These are phyloP conservation scores for Colletotrichum lini DNA, from an alignment of 2,329 filamentous ascomycete genomes.

Conservation along the genomic window DNA sequence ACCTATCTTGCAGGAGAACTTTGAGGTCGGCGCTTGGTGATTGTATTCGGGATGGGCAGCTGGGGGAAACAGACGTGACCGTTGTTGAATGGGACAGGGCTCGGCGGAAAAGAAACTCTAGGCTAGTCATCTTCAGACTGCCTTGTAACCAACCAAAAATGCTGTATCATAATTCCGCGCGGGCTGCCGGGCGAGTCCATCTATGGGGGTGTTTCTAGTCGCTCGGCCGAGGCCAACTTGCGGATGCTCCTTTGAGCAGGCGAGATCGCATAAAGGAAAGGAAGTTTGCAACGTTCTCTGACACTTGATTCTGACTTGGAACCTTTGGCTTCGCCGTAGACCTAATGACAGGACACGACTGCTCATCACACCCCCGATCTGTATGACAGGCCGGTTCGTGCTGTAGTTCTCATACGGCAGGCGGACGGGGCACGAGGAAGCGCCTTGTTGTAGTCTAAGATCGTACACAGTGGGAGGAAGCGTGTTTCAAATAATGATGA, in stretches of 20 bases:
- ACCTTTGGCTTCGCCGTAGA: no score
- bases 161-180: slow-evolving; percentile 38
- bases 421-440: no score
- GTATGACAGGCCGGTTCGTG: no score
- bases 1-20: slow-evolving; percentile 81
- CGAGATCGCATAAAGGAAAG: slow-evolving; percentile 1
- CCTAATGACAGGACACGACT: neutral
- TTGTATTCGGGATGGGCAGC: slow-evolving; percentile 17
- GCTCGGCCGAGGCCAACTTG: slow-evolving; percentile 5
- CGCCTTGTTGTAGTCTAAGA: no score
- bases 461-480: no score
- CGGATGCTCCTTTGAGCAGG: slow-evolving; percentile 4
- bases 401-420: no score
- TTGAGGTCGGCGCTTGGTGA: slow-evolving; percentile 92
- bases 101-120: slow-evolving; percentile 23
- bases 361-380: no score
- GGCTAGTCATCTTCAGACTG: slow-evolving; percentile 23
- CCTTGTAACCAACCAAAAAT: slow-evolving; percentile 37
- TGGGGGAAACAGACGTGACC: neutral
- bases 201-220: slow-evolving; percentile 22
- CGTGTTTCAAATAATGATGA: neutral
- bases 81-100: slow-evolving; percentile 18
- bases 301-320: neutral
- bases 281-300: neutral
- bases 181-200: slow-evolving; percentile 3